Conservation (phyloP, 2,329 filamentous ascomycete species). For the Aschersonia sp. region DNA sequence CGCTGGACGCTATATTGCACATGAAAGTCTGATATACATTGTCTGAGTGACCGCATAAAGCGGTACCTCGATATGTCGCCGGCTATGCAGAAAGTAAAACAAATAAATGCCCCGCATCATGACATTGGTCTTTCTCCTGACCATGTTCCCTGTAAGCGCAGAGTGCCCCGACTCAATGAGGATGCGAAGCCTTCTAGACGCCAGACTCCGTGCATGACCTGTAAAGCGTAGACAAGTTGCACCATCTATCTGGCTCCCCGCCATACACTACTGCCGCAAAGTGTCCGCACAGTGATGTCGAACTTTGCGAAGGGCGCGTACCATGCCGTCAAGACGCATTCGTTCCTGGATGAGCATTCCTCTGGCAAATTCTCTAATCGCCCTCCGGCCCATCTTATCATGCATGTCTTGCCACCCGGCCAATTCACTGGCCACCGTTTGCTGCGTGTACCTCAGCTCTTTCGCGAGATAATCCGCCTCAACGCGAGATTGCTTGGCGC, state of each 20-base stretch:
- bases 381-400: conserved; percentile 58
- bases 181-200: too few species aligned
- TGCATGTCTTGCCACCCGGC: conserved; percentile 90
- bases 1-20: too few species aligned
- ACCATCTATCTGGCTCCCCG: too few species aligned
- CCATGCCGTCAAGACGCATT: conserved; percentile 66
- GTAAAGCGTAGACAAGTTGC: too few species aligned
- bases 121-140: too few species aligned
- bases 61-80: neutral
- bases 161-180: too few species aligned
- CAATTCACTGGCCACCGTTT: conserved; percentile 79
- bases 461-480: conserved; percentile 63
- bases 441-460: conserved; percentile 83
- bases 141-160: too few species aligned
- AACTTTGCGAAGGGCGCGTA: conserved; percentile 58
- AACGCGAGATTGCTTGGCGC: conserved; percentile 51
- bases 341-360: conserved; percentile 70
- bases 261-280: neutral
- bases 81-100: neutral
- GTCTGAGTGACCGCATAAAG: too few species aligned
- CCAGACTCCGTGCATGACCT: too few species aligned
- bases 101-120: neutral
- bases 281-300: neutral
- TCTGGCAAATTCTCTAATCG: conserved; percentile 61
- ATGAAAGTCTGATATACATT: too few species aligned